Evolutionary conservation across 176 grass and related monocot genomes (phyloP), one percentile per base, ranked within the genome.

Genomic region (Rhynchospora pubera): DNA sequence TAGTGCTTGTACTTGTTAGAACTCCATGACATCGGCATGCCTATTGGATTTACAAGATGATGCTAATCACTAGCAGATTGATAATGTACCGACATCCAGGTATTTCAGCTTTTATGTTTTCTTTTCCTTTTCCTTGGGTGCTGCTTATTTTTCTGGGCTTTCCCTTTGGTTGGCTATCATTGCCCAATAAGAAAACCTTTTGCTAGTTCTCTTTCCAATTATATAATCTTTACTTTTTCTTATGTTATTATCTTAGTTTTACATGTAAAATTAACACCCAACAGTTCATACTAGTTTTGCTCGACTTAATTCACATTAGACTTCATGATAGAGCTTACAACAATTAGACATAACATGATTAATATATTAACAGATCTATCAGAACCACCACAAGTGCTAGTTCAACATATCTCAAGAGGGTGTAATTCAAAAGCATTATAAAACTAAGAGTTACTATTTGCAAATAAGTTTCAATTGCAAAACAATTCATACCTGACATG

Each of bases 1-100:
- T 82, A 32, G 69, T 59, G 56, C 57, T 72, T 18, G 65, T 65
- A 30, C 91, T 88, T 81, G 85, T 79, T 48, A 89, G 84, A 69
- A 62, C 83, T 55, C 90, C 90, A 84, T 98, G 96, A 64, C 96
- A 98, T 84, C 85, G 92, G 87, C 92, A 95, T 84, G 87, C 75
- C 96, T 98, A 89, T 86, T 85, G 2, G 83, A 57, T 68, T 64
- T 81, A 81, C 65, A 77, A 46, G 21, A 61, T 53, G 26, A 10
- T 75, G 46, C 23, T 15, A 53, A 51, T 75, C 48, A 75, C 13
- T 53, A 53, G 19, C 48, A 75, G 46, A 53, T 52, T n/a, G 5
- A 75, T 52, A 26, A 69, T 44, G 39, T 22, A 62, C 60, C 6
- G 6, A 62, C 10, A 62, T 69, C 6, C 1, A 43, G 7, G 14